phyloP scores from a whole-genome alignment of 148 eudicot species.

The Rhododendron griersonianum region DNA sequence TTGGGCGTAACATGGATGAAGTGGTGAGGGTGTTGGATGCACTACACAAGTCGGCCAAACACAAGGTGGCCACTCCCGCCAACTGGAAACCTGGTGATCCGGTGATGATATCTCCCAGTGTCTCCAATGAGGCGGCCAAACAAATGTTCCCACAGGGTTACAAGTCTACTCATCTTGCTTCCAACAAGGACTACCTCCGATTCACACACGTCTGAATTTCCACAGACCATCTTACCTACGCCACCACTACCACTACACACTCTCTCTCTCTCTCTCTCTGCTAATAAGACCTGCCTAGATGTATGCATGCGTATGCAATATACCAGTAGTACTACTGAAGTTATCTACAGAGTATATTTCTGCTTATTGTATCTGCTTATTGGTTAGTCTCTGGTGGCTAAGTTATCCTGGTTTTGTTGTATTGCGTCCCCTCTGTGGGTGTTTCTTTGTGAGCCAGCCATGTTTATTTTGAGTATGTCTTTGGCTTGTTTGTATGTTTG shows the following conservation, averaged over 20 bases:
- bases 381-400: too few relatives aligned
- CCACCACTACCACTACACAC: too few relatives aligned
- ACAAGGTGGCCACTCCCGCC: slow-evolving; percentile 77
- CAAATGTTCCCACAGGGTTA: slow-evolving; percentile 71
- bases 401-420: too few relatives aligned
- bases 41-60: slow-evolving; percentile 52
- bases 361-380: too few relatives aligned
- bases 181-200: slow-evolving; percentile 66
- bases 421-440: too few relatives aligned
- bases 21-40: slow-evolving; percentile 80
- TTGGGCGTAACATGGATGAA: slow-evolving; percentile 90
- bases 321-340: too few relatives aligned
- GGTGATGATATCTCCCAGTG: slow-evolving; percentile 74
- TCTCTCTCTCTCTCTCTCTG: too few relatives aligned
- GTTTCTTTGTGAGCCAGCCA: not conserved
- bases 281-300: too few relatives aligned
- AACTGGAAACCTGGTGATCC: slow-evolving; percentile 81
- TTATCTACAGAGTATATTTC: too few relatives aligned
- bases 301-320: too few relatives aligned
- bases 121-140: slow-evolving; percentile 54
- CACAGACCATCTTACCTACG: not conserved
- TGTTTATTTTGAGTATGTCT: not conserved
- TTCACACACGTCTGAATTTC: slow-evolving; percentile 47
- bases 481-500: not conserved
- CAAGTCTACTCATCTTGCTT: slow-evolving; percentile 57